Conservation (phyloP, 2,329 filamentous ascomycete genomes). For the Fusarium subglutinans region DNA sequence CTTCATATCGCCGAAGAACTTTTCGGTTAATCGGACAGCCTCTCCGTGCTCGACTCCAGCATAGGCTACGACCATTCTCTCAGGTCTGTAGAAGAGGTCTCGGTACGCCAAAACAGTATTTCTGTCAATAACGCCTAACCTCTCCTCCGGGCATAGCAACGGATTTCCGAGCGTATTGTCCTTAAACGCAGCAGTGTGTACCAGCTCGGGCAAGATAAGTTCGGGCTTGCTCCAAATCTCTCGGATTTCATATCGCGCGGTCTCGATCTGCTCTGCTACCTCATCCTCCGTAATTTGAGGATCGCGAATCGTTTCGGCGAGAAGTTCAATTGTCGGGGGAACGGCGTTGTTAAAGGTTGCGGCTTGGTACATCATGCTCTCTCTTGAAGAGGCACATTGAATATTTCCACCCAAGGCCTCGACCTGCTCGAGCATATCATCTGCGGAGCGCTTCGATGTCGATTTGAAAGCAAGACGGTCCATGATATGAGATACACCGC, state of each 20-base stretch:
- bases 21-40: slow-evolving; percentile 80
- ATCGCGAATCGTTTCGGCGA: slow-evolving; percentile 93
- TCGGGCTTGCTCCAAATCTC: slow-evolving; percentile 99
- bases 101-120: slow-evolving; percentile 81
- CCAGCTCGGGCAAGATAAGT: slow-evolving; percentile 91
- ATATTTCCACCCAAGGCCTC: slow-evolving; percentile 95
- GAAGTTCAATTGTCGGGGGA: slow-evolving; percentile 79
- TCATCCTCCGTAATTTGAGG: slow-evolving; percentile 87
- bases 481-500: slow-evolving; percentile 95
- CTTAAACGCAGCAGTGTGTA: slow-evolving; percentile 95
- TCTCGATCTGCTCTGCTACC: slow-evolving; percentile 85
- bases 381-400: slow-evolving; percentile 93
- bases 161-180: slow-evolving; percentile 97
- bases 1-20: slow-evolving; percentile 92
- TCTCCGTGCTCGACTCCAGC: slow-evolving; percentile 86
- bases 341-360: slow-evolving; percentile 97
- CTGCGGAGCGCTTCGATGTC: slow-evolving; percentile 75
- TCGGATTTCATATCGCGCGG: slow-evolving; percentile 92
- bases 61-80: slow-evolving; percentile 93
- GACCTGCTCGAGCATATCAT: slow-evolving; percentile 87
- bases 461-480: slow-evolving; percentile 95
- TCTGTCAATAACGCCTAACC: slow-evolving; percentile 78
- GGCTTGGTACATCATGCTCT: slow-evolving; percentile 98
- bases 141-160: slow-evolving; percentile 86
- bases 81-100: slow-evolving; percentile 84